Base-by-base conservation (phyloP, 129 eudicot species). In the Oenanthe sinensis region DNA sequence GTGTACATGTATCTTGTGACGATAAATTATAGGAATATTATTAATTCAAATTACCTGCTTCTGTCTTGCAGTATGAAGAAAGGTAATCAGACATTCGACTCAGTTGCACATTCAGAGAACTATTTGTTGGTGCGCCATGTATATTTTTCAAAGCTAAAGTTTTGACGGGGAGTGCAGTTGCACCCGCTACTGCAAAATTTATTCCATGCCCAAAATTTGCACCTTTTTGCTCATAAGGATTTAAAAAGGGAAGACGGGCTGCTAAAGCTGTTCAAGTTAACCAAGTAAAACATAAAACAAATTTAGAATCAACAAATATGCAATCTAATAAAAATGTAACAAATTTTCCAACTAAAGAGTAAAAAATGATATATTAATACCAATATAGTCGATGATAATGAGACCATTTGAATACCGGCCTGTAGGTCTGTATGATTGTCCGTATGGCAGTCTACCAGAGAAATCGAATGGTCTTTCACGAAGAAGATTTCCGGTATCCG, bases 161-260 rank as follows among this genome's bases (percentile, higher is more conserved):
- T 24, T 79, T n/a, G 4, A 68, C 63, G 11, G 83, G 76, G 9
- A 85, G 44, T 0, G 88, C 88, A 9, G 88, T 81, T 36, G 88
- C 44, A 62, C 88, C 88, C 5, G 88, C 88, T 15, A 82, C 85
- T 0, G 85, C 85, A 43, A 85, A 85, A 62, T 85, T 85, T 6
- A 71, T 83, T 36, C 88, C 88, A 26, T 82, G 75, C 6, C 36
- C 44, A 73, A 82, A 78, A 10, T 80, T 14, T 20, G 78, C 81
- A 6, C 49, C 83, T 1, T 2, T 26, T 7, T 78, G 40, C 45
- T 78, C 75, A 74, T 81, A 85, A 0, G 88, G 81, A 28, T 75
- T 76, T 0, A 85, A 39, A 3, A 81, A 37, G 9, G 85, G 85
- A 48, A 78, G 77, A 22, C 78, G 71, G 15, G 50, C 73, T 0